Base-by-base conservation (phyloP, 2,329 filamentous ascomycete genomes). In the Penicillium sp. region DNA sequence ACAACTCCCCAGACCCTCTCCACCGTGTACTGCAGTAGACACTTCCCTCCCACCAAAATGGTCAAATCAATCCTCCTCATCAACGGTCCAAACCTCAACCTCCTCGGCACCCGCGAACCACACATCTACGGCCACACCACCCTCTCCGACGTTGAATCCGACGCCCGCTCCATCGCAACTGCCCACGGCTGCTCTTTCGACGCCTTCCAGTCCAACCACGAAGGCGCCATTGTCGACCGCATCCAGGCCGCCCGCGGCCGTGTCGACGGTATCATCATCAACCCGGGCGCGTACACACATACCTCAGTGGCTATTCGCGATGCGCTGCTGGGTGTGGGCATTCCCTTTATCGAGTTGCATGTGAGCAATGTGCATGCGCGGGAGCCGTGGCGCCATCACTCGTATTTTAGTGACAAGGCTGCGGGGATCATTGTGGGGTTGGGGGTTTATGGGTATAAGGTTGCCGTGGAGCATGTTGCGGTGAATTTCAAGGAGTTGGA, bases 61-160 rank as follows among this genome's bases (percentile, higher is more conserved):
- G 63, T 58, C 38, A 74, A 74, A 65, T 72, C 73, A 51, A 86
- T 92, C 71, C 86, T 92, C 67, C 81, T 92, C 65, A 86, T 92
- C 79, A 92, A 92, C 75, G 90, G 90, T n/a, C 89, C 90, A 35
- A 93, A 93, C 74, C 87, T 93, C 68, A 92, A 92, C 77, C 87
- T 93, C 52, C 84, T 93, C 34, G 90, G 90, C 38, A 88, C 85
- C 12, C 83, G 90, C 22, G 90, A 94, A 73, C 90, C 90, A 15
- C 78, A 86, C 31, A 83, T 91, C 68, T 92, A 93, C 78, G 90
- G 90, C 70, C 81, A 79, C 61, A 87, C 86, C 0, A 91, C 89
- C 0, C 85, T 93, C 12, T 53, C 79, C 20, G 84, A 90, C 64
- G 82, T 93, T 15, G 81, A 86, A 49, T 60, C 74, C 2, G 66